Evolutionary conservation across 352 stramenopile genomes (phyloP).

Genomic region (Phytophthora crassamura): DNA sequence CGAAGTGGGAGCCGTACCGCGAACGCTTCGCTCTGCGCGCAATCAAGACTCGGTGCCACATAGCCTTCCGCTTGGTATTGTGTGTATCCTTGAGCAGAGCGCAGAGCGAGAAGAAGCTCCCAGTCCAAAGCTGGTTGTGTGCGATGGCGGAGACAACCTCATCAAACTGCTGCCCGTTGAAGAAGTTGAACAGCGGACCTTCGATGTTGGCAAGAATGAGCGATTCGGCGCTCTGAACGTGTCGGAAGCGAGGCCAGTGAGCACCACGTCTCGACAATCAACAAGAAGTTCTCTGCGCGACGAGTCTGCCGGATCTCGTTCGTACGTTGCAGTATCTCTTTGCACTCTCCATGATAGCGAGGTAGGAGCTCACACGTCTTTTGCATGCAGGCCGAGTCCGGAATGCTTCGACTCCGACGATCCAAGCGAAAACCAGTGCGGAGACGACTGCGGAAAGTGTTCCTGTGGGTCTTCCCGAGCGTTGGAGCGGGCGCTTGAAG

Average conservation of each 20-base stretch:
- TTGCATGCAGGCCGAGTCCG: neutral
- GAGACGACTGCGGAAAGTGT: neutral
- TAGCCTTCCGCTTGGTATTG: constrained; percentile 28
- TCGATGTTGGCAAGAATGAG: neutral
- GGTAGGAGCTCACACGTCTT: neutral
- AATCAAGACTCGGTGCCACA: constrained; percentile 5
- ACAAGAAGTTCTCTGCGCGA: constrained; percentile 1
- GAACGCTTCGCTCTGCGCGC: constrained; percentile 3
- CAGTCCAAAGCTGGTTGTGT: constrained; percentile 22
- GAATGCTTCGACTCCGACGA: neutral
- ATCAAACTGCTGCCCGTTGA: constrained; percentile 35
- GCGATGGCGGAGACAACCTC: constrained; percentile 32
- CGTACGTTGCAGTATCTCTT: constrained; percentile 15
- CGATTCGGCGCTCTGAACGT: constrained; percentile 3
- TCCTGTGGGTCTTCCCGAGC: constrained; percentile 11
- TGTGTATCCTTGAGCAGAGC: constrained; percentile 10
- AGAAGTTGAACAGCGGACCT: constrained; percentile 2
- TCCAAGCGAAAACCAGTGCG: constrained; percentile 25
- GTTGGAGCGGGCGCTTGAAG: constrained; percentile 18
- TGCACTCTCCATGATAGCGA: neutral
- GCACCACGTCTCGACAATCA: constrained; percentile 6
- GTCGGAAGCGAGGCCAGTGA: constrained; percentile 5
- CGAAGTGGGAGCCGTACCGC: constrained; percentile 31
- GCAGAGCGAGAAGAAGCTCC: neutral
- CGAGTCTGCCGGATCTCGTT: constrained; percentile 3